A percentile compares a stretch with the other conserved stretches of the same genome.
phyloP scores from a whole-genome alignment of 352 stramenopile genomes.

The Globisporangium mamillatum region DNA sequence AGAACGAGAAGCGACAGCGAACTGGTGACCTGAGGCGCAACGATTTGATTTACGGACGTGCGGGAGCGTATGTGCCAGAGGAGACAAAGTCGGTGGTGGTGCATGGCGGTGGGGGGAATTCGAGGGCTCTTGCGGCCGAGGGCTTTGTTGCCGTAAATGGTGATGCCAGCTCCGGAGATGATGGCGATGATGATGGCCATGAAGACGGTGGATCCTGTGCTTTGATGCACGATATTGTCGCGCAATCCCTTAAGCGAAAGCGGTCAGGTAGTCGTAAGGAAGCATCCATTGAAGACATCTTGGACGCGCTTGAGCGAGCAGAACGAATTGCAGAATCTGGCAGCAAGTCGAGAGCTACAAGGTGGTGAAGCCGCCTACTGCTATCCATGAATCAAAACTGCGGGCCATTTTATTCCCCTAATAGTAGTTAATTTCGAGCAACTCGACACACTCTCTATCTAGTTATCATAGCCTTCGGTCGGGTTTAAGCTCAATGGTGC shows the following conservation, averaged over 20 bases:
- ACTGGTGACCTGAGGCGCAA: constrained; percentile 34
- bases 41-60: constrained; percentile 42
- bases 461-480: constrained; percentile 11
- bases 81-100: constrained; percentile 53
- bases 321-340: neutral
- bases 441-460: neutral
- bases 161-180: constrained; percentile 31
- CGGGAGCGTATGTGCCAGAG: constrained; percentile 42
- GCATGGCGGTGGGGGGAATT: constrained; percentile 6
- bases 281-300: neutral
- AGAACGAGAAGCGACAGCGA: constrained; percentile 24
- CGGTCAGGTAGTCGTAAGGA: neutral
- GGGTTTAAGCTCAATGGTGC: constrained; percentile 30
- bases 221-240: neutral
- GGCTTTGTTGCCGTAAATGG: constrained; percentile 63
- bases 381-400: neutral
- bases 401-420: neutral
- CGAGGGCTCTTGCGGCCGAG: constrained; percentile 31
- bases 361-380: neutral
- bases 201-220: neutral
- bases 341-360: neutral
- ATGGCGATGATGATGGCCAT: constrained; percentile 17
- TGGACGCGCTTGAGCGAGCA: neutral
- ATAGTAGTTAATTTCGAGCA: neutral
- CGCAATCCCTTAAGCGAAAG: neutral